These are phyloP conservation scores for Truncatella angustata DNA, from an alignment of 2,329 filamentous ascomycete genomes.

Conservation along the genomic window DNA sequence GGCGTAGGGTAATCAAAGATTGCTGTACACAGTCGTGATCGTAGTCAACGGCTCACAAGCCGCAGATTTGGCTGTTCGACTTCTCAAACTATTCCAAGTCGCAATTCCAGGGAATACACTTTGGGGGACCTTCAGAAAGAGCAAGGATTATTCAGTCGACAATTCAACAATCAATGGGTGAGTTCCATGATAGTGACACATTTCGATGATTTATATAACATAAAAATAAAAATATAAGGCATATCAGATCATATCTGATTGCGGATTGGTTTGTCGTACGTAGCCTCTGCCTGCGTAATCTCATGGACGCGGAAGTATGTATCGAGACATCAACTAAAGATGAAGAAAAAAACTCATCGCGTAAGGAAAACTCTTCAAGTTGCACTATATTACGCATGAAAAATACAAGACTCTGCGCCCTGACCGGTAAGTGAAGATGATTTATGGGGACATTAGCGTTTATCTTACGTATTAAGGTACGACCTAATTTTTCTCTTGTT, in stretches of 20 bases:
- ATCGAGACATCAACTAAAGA: background rate
- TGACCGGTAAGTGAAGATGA: background rate
- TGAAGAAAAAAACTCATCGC: background rate
- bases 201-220: background rate
- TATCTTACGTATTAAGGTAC: background rate
- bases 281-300: background rate
- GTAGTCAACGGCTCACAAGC: background rate
- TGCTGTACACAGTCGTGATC: no score
- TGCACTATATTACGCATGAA: conserved; percentile 2
- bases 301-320: background rate
- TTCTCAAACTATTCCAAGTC: background rate
- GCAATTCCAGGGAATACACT: background rate
- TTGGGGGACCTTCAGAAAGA: background rate
- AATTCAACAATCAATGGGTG: background rate
- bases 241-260: no score
- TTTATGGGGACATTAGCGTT: background rate
- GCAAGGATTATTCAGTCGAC: background rate
- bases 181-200: background rate
- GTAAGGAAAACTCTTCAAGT: conserved; percentile 2
- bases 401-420: background rate
- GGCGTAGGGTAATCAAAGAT: no score
- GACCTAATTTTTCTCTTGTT: background rate
- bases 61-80: background rate
- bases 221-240: background rate
- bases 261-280: background rate